Evolutionary conservation across 2,329 filamentous ascomycete genomes (phyloP).

Genomic region (Penicillium sp.): DNA sequence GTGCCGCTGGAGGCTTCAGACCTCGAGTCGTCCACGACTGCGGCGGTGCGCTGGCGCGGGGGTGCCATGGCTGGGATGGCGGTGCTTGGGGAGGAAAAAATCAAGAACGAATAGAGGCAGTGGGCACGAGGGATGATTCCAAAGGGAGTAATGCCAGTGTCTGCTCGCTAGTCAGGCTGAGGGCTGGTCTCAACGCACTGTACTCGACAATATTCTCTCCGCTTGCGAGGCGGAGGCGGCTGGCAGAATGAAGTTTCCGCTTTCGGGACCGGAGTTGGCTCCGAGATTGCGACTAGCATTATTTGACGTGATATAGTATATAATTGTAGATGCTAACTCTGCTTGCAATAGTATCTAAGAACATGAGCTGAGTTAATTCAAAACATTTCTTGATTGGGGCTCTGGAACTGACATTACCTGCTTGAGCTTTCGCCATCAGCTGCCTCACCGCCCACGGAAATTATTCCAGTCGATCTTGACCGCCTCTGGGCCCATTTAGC

Average conservation of each 20-base stretch:
- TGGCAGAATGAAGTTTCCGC: constrained; percentile 28
- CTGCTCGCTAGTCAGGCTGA: constrained; percentile 1
- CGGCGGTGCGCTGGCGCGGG: constrained; percentile 41
- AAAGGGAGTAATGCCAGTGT: constrained; percentile 4
- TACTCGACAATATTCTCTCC: constrained; percentile 17
- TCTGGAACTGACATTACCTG: neutral
- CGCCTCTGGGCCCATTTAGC: too few relatives aligned
- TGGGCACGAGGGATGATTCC: neutral
- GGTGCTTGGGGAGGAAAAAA: constrained; percentile 7
- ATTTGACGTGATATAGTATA: neutral
- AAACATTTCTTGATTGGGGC: neutral
- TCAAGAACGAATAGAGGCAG: constrained; percentile 1
- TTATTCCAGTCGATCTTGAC: too few relatives aligned
- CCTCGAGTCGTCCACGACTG: constrained; percentile 43
- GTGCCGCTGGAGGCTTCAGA: constrained; percentile 46
- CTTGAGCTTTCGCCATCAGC: neutral
- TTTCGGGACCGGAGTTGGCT: constrained; percentile 11
- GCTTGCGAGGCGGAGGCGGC: constrained; percentile 26
- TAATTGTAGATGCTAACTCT: neutral
- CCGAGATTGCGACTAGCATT: constrained; percentile 3
- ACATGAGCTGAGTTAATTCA: neutral
- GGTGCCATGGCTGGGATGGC: constrained; percentile 38
- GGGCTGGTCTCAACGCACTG: constrained; percentile 9
- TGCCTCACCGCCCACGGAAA: constrained; percentile 19
- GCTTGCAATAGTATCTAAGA: neutral